Percentiles rank a stretch among this genome's conserved stretches.
Conservation (phyloP, 345 rosid genomes). For the Brassica napus region DNA sequence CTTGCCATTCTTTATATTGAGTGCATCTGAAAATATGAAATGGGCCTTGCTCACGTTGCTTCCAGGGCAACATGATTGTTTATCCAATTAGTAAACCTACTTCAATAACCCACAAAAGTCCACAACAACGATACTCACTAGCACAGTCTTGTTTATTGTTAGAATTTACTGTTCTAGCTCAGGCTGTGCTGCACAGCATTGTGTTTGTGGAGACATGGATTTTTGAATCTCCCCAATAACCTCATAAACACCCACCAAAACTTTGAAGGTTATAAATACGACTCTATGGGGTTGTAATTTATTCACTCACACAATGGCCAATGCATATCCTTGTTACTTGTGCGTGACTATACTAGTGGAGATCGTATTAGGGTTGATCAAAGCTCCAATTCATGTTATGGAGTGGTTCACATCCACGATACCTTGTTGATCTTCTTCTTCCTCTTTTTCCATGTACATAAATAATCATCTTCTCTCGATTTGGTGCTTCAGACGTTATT, state of each 20-base stretch:
- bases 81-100: neutral
- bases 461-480: constrained; percentile 1
- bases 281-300: neutral
- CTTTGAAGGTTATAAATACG: neutral
- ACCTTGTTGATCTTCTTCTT: constrained; percentile 56
- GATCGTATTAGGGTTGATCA: constrained; percentile 67
- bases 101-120: neutral
- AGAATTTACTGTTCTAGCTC: neutral
- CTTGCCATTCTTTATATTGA: neutral
- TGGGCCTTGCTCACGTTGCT: constrained; percentile 1
- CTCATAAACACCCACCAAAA: neutral
- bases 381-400: constrained; percentile 85
- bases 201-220: constrained; percentile 1
- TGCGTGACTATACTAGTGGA: constrained; percentile 77
- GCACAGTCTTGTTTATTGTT: neutral
- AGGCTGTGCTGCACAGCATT: neutral
- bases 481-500: neutral
- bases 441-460: constrained; percentile 16
- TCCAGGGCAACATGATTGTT: neutral
- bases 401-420: constrained; percentile 85
- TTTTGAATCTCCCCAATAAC: neutral
- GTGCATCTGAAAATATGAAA: neutral
- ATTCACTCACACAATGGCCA: neutral
- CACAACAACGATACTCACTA: neutral
- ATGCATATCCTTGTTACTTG: constrained; percentile 76